Conservation (phyloP, 2,329 filamentous ascomycete species). For the Zasmidium citrigriseum region DNA sequence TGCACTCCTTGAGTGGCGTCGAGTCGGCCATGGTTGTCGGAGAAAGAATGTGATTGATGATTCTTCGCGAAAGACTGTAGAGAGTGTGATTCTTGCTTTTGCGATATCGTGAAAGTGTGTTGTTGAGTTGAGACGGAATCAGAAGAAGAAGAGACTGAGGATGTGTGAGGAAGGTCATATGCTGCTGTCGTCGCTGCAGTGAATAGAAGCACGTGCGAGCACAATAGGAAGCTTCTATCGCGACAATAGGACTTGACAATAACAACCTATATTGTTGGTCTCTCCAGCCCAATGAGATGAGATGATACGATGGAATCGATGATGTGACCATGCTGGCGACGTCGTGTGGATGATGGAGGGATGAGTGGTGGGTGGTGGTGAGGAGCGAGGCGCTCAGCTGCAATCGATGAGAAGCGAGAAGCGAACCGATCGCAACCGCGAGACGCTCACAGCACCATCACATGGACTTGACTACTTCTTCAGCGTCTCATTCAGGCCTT, state of each 20-base stretch:
- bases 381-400: too few species aligned
- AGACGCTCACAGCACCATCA: background rate
- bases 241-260: background rate
- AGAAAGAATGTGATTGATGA: background rate
- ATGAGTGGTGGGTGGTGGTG: too few species aligned
- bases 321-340: too few species aligned
- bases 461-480: background rate
- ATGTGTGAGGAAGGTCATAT: background rate
- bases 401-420: background rate
- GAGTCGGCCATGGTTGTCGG: background rate
- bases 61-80: background rate
- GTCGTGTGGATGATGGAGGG: too few species aligned
- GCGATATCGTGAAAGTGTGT: background rate
- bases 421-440: background rate
- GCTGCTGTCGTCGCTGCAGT: background rate
- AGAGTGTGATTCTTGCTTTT: background rate
- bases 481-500: constrained; percentile 21
- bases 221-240: background rate
- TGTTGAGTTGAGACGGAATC: background rate
- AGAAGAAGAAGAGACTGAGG: background rate
- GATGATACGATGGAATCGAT: background rate
- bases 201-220: background rate
- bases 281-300: background rate
- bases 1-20: background rate
- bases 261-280: background rate